Evolutionary conservation across 2,329 filamentous ascomycete species (phyloP).

Genomic region (Aspergillus felis): DNA sequence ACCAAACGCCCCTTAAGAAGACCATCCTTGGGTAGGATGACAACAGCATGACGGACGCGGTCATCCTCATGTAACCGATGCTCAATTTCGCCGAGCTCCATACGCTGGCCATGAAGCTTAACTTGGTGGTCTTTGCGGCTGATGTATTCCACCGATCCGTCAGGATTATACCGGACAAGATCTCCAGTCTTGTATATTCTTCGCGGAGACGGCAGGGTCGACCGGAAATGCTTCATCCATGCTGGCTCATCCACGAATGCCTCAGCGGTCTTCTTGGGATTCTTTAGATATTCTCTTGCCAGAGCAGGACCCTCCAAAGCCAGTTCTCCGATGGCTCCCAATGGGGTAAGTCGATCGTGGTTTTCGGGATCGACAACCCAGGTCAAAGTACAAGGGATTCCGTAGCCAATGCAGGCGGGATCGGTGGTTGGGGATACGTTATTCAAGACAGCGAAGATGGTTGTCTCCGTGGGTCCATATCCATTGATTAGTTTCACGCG

Average conservation of each 20-base stretch:
- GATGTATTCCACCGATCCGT: slow-evolving; percentile 18
- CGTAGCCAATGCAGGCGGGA: slow-evolving; percentile 19
- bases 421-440: slow-evolving; percentile 22
- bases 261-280: slow-evolving; percentile 28
- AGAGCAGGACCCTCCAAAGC: slow-evolving; percentile 36
- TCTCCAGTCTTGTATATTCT: slow-evolving; percentile 28
- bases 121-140: slow-evolving; percentile 63
- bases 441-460: slow-evolving; percentile 29
- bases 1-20: slow-evolving; percentile 43
- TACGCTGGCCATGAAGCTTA: slow-evolving; percentile 62
- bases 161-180: slow-evolving; percentile 17
- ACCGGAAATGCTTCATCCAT: slow-evolving; percentile 18
- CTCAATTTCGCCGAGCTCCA: slow-evolving; percentile 55
- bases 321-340: slow-evolving; percentile 36
- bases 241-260: slow-evolving; percentile 24
- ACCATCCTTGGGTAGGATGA: slow-evolving; percentile 42
- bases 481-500: slow-evolving; percentile 36
- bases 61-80: slow-evolving; percentile 31
- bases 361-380: slow-evolving; percentile 34
- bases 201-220: slow-evolving; percentile 6
- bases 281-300: slow-evolving; percentile 39
- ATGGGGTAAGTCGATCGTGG: slow-evolving; percentile 28
- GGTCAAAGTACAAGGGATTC: slow-evolving; percentile 18
- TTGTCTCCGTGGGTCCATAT: slow-evolving; percentile 38
- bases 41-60: slow-evolving; percentile 39